Evolutionary conservation across 2,329 filamentous ascomycete genomes (phyloP).

Genomic region (Ophiostoma angusticollis): DNA sequence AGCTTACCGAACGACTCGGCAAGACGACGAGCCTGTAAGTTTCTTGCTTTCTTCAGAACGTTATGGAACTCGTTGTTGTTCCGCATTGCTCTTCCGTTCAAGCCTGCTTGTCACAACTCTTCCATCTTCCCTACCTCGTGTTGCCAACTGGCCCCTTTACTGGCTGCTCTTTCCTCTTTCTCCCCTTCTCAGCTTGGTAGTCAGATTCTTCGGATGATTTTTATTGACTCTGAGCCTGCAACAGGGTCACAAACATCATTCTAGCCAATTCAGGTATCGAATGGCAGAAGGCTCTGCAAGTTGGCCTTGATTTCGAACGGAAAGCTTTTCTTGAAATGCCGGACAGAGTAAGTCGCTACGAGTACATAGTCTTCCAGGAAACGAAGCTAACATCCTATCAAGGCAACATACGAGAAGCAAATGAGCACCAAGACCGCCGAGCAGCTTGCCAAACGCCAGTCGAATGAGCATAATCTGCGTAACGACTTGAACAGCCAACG

Average conservation of each 20-base stretch:
- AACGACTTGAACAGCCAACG: conserved; percentile 32
- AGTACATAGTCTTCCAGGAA: too few relatives aligned
- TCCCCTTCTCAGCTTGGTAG: neutral
- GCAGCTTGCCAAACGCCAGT: conserved; percentile 37
- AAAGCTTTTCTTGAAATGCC: conserved; percentile 32
- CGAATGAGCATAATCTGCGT: conserved; percentile 35
- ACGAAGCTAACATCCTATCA: conserved; percentile 15
- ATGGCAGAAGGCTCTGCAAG: conserved; percentile 27
- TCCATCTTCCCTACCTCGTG: neutral
- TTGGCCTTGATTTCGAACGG: conserved; percentile 35
- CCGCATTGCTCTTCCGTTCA: too few relatives aligned
- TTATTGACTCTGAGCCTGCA: neutral
- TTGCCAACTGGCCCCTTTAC: neutral
- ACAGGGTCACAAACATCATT: conserved; percentile 38
- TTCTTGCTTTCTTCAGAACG: neutral
- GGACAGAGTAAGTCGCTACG: conserved; percentile 30
- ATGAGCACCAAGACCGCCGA: conserved; percentile 35
- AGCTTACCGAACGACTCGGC: conserved; percentile 28
- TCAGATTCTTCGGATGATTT: too few relatives aligned
- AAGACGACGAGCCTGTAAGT: conserved; percentile 32
- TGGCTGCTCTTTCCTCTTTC: neutral
- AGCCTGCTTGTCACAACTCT: neutral
- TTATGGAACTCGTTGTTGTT: neutral
- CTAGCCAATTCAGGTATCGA: conserved; percentile 32
- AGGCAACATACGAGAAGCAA: conserved; percentile 38